Conservation (phyloP, 345 rosid genomes). For the Brassica juncea region DNA sequence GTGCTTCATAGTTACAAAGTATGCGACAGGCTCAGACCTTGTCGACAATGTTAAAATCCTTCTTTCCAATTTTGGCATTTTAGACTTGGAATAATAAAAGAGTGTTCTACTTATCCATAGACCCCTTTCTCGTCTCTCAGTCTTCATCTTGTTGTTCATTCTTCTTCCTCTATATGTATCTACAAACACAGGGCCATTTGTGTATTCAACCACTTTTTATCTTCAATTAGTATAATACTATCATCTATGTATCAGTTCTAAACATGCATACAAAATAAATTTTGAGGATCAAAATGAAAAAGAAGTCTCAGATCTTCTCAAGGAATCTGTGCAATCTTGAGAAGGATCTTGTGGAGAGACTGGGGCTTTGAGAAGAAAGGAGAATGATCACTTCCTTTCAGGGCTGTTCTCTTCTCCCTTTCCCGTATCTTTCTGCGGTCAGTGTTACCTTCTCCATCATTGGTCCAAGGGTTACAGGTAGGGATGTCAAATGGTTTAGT, state of each 20-base stretch:
- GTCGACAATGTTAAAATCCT: slow-evolving; percentile 91
- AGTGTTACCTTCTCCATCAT: too few relatives aligned
- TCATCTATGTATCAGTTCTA: slow-evolving; percentile 9
- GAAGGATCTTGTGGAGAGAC: too few relatives aligned
- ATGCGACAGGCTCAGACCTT: slow-evolving; percentile 86
- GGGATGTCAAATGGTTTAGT: too few relatives aligned
- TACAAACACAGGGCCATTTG: slow-evolving; percentile 16
- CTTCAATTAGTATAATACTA: slow-evolving; percentile 20
- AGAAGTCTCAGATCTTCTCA: too few relatives aligned
- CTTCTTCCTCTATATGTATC: slow-evolving; percentile 35
- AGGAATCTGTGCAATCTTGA: too few relatives aligned
- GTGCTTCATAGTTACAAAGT: slow-evolving; percentile 63
- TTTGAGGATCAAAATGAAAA: too few relatives aligned
- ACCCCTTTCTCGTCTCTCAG: neutral
- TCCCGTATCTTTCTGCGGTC: too few relatives aligned
- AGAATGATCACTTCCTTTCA: too few relatives aligned
- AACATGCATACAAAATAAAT: slow-evolving; percentile 10
- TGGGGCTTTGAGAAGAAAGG: too few relatives aligned
- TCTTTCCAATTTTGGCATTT: slow-evolving; percentile 77
- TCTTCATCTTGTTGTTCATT: slow-evolving; percentile 15
- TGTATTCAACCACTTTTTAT: slow-evolving; percentile 29
- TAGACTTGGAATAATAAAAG: slow-evolving; percentile 65
- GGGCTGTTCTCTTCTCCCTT: too few relatives aligned
- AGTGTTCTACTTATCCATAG: neutral
- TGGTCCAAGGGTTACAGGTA: too few relatives aligned